A percentile compares a stretch with the other conserved stretches of the same genome.
Evolutionary conservation across 345 rosid genomes (phyloP).

Genomic region (Rhizophora mangle): DNA sequence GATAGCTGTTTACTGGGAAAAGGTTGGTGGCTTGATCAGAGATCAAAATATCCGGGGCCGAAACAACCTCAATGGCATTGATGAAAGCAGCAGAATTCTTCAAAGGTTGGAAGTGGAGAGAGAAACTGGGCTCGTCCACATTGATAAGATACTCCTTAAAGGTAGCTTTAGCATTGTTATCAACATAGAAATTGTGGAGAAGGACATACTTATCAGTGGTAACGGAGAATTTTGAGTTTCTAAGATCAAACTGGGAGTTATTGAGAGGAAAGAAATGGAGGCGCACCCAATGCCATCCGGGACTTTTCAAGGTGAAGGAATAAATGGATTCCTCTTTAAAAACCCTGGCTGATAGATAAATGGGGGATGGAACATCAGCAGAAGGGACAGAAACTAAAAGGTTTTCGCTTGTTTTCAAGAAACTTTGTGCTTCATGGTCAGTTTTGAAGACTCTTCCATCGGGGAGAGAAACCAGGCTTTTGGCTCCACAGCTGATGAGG

Average conservation of each 20-base stretch:
- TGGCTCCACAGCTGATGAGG: constrained; percentile 16
- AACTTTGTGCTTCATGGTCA: neutral
- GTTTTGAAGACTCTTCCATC: constrained; percentile 13
- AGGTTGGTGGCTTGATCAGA: constrained; percentile 5
- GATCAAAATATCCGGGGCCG: constrained; percentile 6
- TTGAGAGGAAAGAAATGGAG: constrained; percentile 9
- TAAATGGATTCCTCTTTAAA: neutral
- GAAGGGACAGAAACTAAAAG: neutral
- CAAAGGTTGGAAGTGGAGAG: constrained; percentile 5
- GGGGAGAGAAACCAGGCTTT: neutral
- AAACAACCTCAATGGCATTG: constrained; percentile 10
- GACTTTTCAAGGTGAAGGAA: neutral
- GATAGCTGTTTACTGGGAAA: constrained; percentile 1
- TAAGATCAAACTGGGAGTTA: neutral
- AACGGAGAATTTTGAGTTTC: constrained; percentile 3
- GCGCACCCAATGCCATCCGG: constrained; percentile 17
- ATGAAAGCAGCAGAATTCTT: constrained; percentile 10
- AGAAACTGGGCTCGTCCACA: neutral
- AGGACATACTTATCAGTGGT: constrained; percentile 10
- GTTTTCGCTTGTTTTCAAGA: neutral
- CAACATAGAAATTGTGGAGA: constrained; percentile 6
- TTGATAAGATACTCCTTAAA: constrained; percentile 11
- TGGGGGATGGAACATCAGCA: constrained; percentile 2
- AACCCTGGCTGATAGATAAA: constrained; percentile 4
- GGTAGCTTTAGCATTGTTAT: neutral